Percentiles rank a stretch among this genome's conserved stretches.
phyloP scores from a whole-genome alignment of 139 green algal species.

The Choricystis sp. region DNA sequence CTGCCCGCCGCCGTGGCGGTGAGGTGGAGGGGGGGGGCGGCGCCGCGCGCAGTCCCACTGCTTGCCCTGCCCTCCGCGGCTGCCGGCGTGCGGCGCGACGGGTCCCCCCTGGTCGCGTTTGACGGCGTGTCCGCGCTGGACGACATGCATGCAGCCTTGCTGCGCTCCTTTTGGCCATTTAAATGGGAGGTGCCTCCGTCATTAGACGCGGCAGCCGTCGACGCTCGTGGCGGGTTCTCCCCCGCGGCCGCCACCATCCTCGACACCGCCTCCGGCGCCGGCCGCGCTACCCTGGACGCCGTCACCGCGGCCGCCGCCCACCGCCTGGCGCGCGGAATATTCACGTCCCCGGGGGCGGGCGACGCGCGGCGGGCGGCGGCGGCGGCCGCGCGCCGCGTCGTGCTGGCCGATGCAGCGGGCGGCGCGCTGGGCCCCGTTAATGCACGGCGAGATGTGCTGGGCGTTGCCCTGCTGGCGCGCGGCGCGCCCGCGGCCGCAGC shows the following conservation, averaged over 20 bases:
- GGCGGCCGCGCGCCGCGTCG: neutral
- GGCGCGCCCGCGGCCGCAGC: too few species aligned
- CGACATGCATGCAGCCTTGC: neutral
- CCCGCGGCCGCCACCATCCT: neutral
- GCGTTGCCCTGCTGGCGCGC: neutral
- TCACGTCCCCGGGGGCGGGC: slow-evolving; percentile 6
- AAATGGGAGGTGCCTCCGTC: neutral
- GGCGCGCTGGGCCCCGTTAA: neutral
- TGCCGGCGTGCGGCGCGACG: neutral
- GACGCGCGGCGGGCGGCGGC: slow-evolving; percentile 7
- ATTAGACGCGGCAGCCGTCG: neutral
- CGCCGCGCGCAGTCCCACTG: too few species aligned
- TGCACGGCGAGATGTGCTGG: neutral
- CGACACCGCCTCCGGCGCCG: neutral
- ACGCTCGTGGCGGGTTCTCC: neutral
- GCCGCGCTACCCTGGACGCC: neutral
- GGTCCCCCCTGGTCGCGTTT: neutral
- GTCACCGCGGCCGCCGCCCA: slow-evolving; percentile 1
- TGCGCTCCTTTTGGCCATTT: neutral
- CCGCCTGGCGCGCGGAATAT: slow-evolving; percentile 14
- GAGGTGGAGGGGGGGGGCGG: neutral
- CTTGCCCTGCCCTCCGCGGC: neutral
- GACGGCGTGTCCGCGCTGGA: neutral
- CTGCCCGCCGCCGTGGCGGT: neutral
- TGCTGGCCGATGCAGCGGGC: neutral